Conservation (phyloP, 2,329 filamentous ascomycete species). For the Sclerotinia minor region DNA sequence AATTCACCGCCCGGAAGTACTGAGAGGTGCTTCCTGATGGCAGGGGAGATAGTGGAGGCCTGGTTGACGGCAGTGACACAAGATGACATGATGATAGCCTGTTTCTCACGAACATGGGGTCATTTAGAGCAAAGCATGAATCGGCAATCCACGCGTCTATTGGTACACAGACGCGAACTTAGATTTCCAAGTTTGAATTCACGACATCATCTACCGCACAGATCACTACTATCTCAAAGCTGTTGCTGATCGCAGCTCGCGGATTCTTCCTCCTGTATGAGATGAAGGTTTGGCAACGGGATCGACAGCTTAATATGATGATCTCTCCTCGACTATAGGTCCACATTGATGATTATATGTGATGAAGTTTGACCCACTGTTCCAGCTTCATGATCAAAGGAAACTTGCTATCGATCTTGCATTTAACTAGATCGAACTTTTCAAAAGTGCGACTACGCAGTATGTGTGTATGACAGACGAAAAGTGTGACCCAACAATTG, state of each 20-base stretch:
- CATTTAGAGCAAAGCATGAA: neutral
- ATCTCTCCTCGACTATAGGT: neutral
- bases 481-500: neutral
- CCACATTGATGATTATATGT: neutral
- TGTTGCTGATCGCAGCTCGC: neutral
- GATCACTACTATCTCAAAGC: slow-evolving; percentile 7
- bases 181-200: slow-evolving; percentile 1
- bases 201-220: slow-evolving; percentile 10
- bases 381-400: neutral
- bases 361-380: neutral
- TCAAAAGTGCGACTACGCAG: neutral
- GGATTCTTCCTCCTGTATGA: neutral
- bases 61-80: too few relatives aligned
- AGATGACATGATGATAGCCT: neutral
- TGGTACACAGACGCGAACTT: slow-evolving; percentile 25
- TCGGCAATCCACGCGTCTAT: slow-evolving; percentile 29
- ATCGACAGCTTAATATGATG: neutral
- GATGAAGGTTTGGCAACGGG: neutral
- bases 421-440: neutral
- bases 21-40: too few relatives aligned
- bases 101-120: neutral
- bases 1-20: too few relatives aligned
- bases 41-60: too few relatives aligned
- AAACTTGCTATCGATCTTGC: neutral
- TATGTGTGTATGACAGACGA: neutral